These are phyloP conservation scores for Monosporascus cannonballus DNA, from an alignment of 2,329 filamentous ascomycete species.

Conservation along the genomic window DNA sequence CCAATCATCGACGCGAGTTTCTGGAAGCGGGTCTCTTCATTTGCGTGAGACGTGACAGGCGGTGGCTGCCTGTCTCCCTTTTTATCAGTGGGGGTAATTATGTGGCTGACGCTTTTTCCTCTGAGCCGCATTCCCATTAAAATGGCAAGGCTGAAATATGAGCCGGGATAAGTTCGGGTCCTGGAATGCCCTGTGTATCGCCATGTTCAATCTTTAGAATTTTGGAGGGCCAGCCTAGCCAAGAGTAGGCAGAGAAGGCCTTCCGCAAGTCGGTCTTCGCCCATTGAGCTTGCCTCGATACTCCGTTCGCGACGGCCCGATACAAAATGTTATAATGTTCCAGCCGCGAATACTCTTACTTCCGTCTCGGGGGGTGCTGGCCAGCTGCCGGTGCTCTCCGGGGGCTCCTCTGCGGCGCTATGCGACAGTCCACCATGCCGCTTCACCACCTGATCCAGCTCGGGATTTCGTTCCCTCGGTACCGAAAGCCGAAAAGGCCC, in stretches of 20 bases:
- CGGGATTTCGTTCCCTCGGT: conserved; percentile 8
- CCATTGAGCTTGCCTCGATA: conserved; percentile 1
- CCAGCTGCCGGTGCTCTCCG: conserved; percentile 16
- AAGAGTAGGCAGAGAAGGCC: neutral
- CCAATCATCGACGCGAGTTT: neutral
- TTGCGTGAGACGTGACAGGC: no score
- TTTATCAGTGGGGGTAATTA: neutral
- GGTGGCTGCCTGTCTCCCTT: no score
- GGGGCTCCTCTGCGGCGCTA: conserved; percentile 18
- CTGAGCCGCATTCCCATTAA: neutral
- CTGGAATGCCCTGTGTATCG: neutral
- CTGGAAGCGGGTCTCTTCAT: neutral
- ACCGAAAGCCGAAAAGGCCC: conserved; percentile 10
- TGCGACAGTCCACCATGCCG: conserved; percentile 18
- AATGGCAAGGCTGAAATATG: neutral
- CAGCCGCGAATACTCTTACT: conserved; percentile 25
- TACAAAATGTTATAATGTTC: conserved; percentile 23
- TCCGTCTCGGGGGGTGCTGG: conserved; percentile 19
- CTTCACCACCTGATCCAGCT: conserved; percentile 11
- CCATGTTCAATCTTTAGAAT: neutral
- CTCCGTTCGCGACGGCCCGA: neutral
- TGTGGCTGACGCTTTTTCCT: neutral
- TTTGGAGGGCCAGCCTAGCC: neutral
- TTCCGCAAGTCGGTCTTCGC: neutral
- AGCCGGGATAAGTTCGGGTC: neutral